Evolutionary conservation across 2,329 filamentous ascomycete genomes (phyloP).

Genomic region (Macrophomina tecta): DNA sequence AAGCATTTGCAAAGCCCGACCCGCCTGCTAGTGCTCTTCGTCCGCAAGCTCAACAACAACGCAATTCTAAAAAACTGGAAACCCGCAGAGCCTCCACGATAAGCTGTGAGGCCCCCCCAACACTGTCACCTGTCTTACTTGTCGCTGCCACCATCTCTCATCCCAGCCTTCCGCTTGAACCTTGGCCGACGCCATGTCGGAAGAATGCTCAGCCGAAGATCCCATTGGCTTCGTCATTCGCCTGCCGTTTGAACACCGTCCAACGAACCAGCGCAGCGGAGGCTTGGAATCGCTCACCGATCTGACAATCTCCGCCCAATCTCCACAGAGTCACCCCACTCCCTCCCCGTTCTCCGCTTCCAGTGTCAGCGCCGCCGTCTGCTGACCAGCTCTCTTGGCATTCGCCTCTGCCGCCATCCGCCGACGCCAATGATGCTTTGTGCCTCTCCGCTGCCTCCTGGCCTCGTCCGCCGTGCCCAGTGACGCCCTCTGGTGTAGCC

Average conservation of each 20-base stretch:
- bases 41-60: neutral
- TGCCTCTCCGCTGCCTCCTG: neutral
- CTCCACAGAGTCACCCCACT: neutral
- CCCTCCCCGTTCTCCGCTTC: neutral
- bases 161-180: neutral
- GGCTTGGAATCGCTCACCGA: neutral
- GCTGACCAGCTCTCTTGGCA: constrained; percentile 22
- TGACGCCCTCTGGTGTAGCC: neutral
- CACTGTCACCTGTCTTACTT: neutral
- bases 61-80: neutral
- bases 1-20: constrained; percentile 20
- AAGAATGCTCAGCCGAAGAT: constrained; percentile 2
- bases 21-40: neutral
- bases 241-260: neutral
- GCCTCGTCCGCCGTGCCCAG: neutral
- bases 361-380: constrained; percentile 11
- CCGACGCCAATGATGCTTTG: constrained; percentile 15
- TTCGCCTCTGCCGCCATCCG: constrained; percentile 1
- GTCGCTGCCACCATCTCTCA: neutral
- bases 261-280: neutral
- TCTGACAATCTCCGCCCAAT: constrained; percentile 12
- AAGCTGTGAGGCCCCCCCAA: neutral
- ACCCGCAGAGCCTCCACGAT: constrained; percentile 2
- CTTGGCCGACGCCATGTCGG: neutral
- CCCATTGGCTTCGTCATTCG: neutral